Conservation (phyloP, 2,329 filamentous ascomycete genomes). For the Diaporthe sp. region DNA sequence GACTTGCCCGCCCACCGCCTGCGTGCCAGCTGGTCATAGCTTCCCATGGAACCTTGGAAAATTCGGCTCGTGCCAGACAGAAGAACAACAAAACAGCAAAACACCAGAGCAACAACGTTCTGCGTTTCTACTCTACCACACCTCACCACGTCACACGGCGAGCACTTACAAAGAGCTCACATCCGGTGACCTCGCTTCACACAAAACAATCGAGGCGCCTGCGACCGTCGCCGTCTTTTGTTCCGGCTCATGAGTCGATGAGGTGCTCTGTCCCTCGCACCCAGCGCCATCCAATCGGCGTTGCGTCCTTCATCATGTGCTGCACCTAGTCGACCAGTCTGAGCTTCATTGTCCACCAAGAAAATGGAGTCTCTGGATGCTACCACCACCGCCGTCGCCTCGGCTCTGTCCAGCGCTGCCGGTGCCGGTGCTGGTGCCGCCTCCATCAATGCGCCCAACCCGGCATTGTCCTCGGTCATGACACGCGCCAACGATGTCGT, state of each 20-base stretch:
- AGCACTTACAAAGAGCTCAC: not conserved
- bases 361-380: constrained; percentile 41
- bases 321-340: constrained; percentile 35
- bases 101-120: constrained; percentile 3
- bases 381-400: constrained; percentile 28
- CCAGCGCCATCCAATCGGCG: constrained; percentile 41
- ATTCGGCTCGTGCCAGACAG: constrained; percentile 23
- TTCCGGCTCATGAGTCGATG: constrained; percentile 35
- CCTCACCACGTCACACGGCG: not conserved
- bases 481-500: constrained; percentile 54
- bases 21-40: constrained; percentile 25
- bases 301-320: constrained; percentile 42
- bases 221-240: not conserved
- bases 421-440: constrained; percentile 27
- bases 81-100: constrained; percentile 11
- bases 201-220: not conserved
- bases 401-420: constrained; percentile 32
- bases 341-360: constrained; percentile 36
- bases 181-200: not conserved
- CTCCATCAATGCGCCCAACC: constrained; percentile 49
- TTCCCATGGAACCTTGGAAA: constrained; percentile 10
- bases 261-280: constrained; percentile 26
- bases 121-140: constrained; percentile 19
- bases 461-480: constrained; percentile 56
- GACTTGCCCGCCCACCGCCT: constrained; percentile 1